These are phyloP conservation scores for Bretschneidera sinensis DNA, from an alignment of 345 rosid genomes.

Conservation along the genomic window DNA sequence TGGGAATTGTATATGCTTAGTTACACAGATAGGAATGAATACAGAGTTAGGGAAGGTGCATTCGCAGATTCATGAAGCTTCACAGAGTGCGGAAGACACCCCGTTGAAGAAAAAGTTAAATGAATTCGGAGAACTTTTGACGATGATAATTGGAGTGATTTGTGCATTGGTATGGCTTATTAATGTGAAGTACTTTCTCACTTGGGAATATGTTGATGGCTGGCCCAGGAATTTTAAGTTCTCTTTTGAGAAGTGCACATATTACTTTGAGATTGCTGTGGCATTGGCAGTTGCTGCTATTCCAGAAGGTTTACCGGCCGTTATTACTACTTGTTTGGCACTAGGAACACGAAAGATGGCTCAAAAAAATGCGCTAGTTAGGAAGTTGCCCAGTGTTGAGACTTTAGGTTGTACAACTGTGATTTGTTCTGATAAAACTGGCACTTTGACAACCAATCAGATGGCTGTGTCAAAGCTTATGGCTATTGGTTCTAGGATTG, in stretches of 20 bases:
- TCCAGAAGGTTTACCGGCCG: conserved; percentile 97
- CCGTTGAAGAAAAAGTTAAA: conserved; percentile 92
- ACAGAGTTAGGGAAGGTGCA: conserved; percentile 93
- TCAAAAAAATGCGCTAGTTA: conserved; percentile 88
- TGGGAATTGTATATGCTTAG: conserved; percentile 78
- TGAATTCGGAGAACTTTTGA: conserved; percentile 80
- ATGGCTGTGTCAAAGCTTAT: conserved; percentile 84
- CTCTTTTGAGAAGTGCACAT: conserved; percentile 95
- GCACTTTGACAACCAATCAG: conserved; percentile 90
- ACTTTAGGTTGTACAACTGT: conserved; percentile 96
- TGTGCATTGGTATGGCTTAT: conserved; percentile 94
- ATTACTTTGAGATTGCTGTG: conserved; percentile 95
- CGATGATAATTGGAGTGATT: conserved; percentile 70
- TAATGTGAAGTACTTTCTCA: conserved; percentile 82
- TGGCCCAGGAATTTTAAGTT: conserved; percentile 86
- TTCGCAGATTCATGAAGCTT: conserved; percentile 88
- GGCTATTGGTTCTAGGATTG: conserved; percentile 72
- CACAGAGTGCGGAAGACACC: conserved; percentile 81
- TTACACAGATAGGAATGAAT: conserved; percentile 71
- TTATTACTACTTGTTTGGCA: conserved; percentile 91
- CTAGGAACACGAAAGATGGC: conserved; percentile 98
- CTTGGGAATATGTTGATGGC: conserved; percentile 91
- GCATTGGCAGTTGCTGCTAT: conserved; percentile 97
- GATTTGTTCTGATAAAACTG: conserved; percentile 91
- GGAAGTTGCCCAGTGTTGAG: conserved; percentile 92